These are phyloP conservation scores for Trichoderma sp. DNA, from an alignment of 2,329 filamentous ascomycete genomes.

Conservation along the genomic window DNA sequence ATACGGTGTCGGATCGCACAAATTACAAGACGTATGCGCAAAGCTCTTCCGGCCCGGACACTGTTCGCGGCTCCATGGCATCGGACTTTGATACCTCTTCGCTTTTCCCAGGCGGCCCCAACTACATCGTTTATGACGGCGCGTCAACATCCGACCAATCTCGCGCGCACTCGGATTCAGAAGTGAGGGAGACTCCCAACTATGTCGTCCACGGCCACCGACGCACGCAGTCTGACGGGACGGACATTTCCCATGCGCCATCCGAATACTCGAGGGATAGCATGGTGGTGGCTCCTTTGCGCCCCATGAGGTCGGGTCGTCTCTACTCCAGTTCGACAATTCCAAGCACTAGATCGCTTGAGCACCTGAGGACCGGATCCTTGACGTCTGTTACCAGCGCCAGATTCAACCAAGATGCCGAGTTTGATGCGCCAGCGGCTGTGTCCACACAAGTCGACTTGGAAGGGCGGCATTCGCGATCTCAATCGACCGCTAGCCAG, in stretches of 20 bases:
- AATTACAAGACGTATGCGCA: conserved; percentile 55
- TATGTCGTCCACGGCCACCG: conserved; percentile 52
- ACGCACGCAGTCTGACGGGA: conserved; percentile 41
- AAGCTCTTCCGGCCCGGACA: conserved; percentile 37
- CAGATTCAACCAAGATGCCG: conserved; percentile 46
- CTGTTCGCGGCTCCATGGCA: conserved; percentile 6
- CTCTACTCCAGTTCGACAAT: conserved; percentile 47
- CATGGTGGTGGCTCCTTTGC: conserved; percentile 54
- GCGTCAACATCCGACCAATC: conserved; percentile 46
- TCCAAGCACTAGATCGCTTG: conserved; percentile 49
- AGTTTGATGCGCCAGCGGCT: conserved; percentile 12
- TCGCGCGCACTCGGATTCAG: conserved; percentile 35
- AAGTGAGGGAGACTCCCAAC: conserved; percentile 45
- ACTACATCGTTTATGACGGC: conserved; percentile 50
- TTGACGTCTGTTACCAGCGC: conserved; percentile 55
- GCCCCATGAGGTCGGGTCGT: conserved; percentile 27
- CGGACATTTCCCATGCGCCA: conserved; percentile 32
- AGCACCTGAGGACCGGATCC: conserved; percentile 52
- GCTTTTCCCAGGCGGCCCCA: conserved; percentile 44
- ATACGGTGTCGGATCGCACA: conserved; percentile 48
- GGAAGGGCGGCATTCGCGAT: conserved; percentile 23
- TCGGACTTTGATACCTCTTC: conserved; percentile 40
- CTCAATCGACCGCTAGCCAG: conserved; percentile 9
- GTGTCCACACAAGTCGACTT: conserved; percentile 24
- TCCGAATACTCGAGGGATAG: conserved; percentile 59